These are phyloP conservation scores for Ceratobasidium sp. DNA, from an alignment of 1,284 basidiomycete species.

Conservation along the genomic window DNA sequence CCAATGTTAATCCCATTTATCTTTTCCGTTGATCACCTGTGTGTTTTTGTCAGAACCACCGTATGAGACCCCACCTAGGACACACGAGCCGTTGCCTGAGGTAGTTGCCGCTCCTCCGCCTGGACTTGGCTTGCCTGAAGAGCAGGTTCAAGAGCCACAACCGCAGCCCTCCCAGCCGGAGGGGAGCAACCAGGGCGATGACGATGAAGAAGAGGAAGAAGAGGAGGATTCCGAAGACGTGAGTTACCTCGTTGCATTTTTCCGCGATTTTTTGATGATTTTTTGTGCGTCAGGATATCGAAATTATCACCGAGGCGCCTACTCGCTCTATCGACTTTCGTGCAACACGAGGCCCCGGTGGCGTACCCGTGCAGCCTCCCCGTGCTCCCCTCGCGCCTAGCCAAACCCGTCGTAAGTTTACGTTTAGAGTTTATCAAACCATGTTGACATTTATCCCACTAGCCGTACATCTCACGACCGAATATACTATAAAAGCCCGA, in stretches of 20 bases:
- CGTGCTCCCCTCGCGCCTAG: conserved; percentile 45
- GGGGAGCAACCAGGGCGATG: conserved; percentile 48
- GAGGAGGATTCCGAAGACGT: conserved; percentile 50
- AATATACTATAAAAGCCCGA: conserved; percentile 88
- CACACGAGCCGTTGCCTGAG: conserved; percentile 21
- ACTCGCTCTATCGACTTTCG: conserved; percentile 79
- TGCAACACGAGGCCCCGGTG: conserved; percentile 57
- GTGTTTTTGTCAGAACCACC: conserved; percentile 38
- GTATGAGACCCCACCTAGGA: conserved; percentile 44
- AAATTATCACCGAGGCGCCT: conserved; percentile 81
- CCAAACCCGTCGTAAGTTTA: conserved; percentile 50
- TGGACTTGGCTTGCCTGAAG: conserved; percentile 37
- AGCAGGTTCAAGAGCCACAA: conserved; percentile 16
- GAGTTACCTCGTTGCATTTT: conserved; percentile 11
- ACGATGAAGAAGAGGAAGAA: conserved; percentile 49
- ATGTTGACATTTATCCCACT: conserved; percentile 54
- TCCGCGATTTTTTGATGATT: not conserved
- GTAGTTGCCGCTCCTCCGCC: not conserved
- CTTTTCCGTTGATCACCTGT: conserved; percentile 29
- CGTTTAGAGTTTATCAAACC: not conserved
- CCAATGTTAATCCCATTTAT: conserved; percentile 42
- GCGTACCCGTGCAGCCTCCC: not conserved
- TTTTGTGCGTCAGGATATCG: conserved; percentile 66
- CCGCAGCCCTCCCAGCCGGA: conserved; percentile 19
- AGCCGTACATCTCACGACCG: conserved; percentile 74